Base-by-base conservation (phyloP, 208 protist species). In the Wallacemonas sp. region DNA sequence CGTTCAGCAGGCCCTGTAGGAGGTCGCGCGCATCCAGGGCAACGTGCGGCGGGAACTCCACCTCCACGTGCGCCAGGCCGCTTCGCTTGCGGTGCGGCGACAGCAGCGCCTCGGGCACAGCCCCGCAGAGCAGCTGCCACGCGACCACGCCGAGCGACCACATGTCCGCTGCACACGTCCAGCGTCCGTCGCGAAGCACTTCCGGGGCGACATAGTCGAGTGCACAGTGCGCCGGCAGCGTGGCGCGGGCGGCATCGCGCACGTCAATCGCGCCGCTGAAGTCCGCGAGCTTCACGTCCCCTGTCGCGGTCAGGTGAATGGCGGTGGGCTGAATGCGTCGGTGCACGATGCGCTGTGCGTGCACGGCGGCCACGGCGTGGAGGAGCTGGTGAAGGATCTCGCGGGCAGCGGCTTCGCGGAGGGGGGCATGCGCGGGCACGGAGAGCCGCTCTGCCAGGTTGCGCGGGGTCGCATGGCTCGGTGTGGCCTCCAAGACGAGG, bases 181-280 rank as follows among this genome's bases (percentile, higher is more conserved):
- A 84, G 4, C 69, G 68, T 7, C 48, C 39, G 33, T 61, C 55
- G 8, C 90, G 63, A 25, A 95, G 16, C 65, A 97, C 89, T 78
- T 99, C 98, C 0, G 99, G 99, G 5, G 99, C 84, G 8, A 99
- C 73, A 76, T 99, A 99, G 82, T 99, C 98, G 2, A 99, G 76
- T 16, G 98, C 99, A 14, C 97, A 28, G 16, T 41, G 38, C 38
- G 29, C 3, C 7, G n/a, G n/a, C 45, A 28, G 41, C 0, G 41
- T 16, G 26, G 38, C 48, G 25, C 18, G n/a, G 22, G 26, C 2
- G 22, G 7, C 39, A 7, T 49, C 64, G 1, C 7, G 14, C 10
- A 41, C 41, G n/a, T 66, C 57, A 10, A 41, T 39, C 14, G 44
- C 31, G 18, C 20, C 59, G 44, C n/a, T 70, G 83, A 99, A 99